A percentile compares a stretch with the other conserved stretches of the same genome.
phyloP scores from a whole-genome alignment of 1,139 yeast species.

The Geotrichum phurueaensis region DNA sequence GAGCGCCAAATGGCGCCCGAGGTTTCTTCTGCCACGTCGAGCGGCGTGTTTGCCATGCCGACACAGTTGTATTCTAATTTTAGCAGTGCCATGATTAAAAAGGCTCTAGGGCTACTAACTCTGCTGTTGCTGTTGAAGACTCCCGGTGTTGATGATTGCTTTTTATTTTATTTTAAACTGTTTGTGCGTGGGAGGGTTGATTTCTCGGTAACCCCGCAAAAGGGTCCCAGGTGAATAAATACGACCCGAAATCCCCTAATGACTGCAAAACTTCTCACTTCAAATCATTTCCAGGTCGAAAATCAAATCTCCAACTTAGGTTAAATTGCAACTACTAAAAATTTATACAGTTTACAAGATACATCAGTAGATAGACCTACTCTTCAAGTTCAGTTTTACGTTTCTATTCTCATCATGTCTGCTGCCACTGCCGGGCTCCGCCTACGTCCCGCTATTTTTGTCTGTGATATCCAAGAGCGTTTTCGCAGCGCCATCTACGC shows the following conservation, averaged over 20 bases:
- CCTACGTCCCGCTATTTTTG: slow-evolving; percentile 27
- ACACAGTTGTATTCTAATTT: background rate
- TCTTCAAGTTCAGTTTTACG: background rate
- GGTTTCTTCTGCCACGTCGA: background rate
- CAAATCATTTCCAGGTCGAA: background rate
- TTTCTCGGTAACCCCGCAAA: background rate
- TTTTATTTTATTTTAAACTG: background rate
- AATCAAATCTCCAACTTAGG: too few relatives aligned
- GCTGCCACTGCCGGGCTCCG: background rate
- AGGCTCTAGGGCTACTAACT: too few relatives aligned
- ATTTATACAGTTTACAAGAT: too few relatives aligned
- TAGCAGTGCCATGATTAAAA: background rate
- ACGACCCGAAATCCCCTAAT: background rate
- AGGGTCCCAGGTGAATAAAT: background rate
- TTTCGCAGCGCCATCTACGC: slow-evolving; percentile 25
- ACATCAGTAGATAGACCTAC: background rate
- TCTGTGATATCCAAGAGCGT: slow-evolving; percentile 28
- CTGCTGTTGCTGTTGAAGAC: background rate
- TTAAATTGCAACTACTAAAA: too few relatives aligned
- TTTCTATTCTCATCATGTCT: background rate
- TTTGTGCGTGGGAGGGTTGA: background rate
- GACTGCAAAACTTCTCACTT: background rate
- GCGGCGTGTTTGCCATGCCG: background rate
- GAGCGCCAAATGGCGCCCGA: slow-evolving; percentile 42
- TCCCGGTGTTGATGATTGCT: background rate